Conservation (phyloP, 805 yeast genomes). For the Phaffomyces thermotolerans region DNA sequence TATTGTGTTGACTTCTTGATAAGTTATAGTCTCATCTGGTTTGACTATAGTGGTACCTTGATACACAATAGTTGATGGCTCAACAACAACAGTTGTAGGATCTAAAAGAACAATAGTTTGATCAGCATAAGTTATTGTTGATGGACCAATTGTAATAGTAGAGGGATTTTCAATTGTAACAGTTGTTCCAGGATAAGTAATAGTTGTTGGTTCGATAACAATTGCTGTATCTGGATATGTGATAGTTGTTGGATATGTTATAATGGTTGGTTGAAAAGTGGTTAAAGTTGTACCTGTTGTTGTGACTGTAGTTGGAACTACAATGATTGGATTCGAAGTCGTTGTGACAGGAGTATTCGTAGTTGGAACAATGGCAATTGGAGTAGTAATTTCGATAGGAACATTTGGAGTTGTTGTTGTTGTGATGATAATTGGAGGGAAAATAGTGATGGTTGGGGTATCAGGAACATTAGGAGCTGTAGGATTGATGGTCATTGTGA, state of each 20-base stretch:
- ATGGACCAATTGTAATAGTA: background rate
- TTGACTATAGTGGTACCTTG: slow-evolving; percentile 1
- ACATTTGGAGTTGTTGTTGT: slow-evolving; percentile 6
- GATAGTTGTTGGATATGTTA: no score
- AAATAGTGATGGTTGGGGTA: background rate
- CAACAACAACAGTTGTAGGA: background rate
- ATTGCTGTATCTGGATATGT: slow-evolving; percentile 5
- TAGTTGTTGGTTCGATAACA: background rate
- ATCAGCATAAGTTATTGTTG: slow-evolving; percentile 13
- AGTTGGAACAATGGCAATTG: slow-evolving; percentile 1
- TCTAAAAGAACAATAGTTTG: slow-evolving; percentile 2
- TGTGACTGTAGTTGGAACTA: slow-evolving; percentile 10
- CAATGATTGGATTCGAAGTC: background rate
- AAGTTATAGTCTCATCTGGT: background rate
- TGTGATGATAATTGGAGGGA: slow-evolving; percentile 13
- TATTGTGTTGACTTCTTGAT: no score
- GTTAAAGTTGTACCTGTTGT: slow-evolving; percentile 1
- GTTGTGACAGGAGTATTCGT: background rate
- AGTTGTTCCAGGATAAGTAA: slow-evolving; percentile 3
- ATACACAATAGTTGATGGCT: no score
- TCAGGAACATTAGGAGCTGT: slow-evolving; percentile 1
- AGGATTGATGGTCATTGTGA: slow-evolving; percentile 8
- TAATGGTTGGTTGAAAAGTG: no score
- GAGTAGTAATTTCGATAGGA: slow-evolving; percentile 2
- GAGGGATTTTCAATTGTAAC: background rate